phyloP scores from a whole-genome alignment of 2,329 filamentous ascomycete genomes.

The Shiraia sp. region DNA sequence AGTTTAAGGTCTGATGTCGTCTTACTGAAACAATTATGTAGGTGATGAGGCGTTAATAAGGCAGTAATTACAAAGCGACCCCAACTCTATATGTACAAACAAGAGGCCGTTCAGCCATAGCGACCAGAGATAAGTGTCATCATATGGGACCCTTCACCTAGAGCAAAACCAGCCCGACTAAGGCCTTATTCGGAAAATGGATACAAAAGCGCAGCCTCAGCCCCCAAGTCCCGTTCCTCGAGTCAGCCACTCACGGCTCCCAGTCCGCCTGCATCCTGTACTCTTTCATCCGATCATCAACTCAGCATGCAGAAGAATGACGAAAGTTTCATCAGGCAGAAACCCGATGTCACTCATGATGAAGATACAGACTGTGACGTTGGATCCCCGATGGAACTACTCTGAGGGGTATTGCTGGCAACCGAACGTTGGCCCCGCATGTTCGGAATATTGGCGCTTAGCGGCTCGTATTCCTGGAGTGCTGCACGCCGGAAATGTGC shows the following conservation, averaged over 20 bases:
- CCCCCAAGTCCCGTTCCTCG: slow-evolving; percentile 11
- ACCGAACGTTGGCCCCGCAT: slow-evolving; percentile 10
- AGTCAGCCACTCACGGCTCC: slow-evolving; percentile 11
- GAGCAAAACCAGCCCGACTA: slow-evolving; percentile 9
- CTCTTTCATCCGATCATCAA: slow-evolving; percentile 5
- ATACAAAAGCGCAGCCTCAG: slow-evolving; percentile 20
- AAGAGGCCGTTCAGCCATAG: background rate
- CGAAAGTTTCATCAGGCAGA: background rate
- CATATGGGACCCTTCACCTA: slow-evolving; percentile 2
- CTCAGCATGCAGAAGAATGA: background rate
- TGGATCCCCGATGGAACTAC: slow-evolving; percentile 1
- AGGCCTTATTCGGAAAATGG: slow-evolving; percentile 23
- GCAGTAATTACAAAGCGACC: no score
- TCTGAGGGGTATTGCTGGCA: no score
- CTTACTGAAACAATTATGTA: no score
- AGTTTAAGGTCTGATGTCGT: background rate
- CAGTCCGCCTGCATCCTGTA: background rate
- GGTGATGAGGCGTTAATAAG: no score
- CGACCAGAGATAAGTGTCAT: background rate
- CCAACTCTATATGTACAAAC: slow-evolving; percentile 6
- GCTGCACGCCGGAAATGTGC: slow-evolving; percentile 2
- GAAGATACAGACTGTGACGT: slow-evolving; percentile 2
- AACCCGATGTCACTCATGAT: slow-evolving; percentile 5
- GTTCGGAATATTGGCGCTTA: slow-evolving; percentile 8
- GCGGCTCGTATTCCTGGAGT: slow-evolving; percentile 5